A percentile compares a stretch with the other conserved stretches of the same genome.
These are phyloP conservation scores for Candida coquimbonensis DNA, from an alignment of 805 yeast genomes.

Conservation along the genomic window DNA sequence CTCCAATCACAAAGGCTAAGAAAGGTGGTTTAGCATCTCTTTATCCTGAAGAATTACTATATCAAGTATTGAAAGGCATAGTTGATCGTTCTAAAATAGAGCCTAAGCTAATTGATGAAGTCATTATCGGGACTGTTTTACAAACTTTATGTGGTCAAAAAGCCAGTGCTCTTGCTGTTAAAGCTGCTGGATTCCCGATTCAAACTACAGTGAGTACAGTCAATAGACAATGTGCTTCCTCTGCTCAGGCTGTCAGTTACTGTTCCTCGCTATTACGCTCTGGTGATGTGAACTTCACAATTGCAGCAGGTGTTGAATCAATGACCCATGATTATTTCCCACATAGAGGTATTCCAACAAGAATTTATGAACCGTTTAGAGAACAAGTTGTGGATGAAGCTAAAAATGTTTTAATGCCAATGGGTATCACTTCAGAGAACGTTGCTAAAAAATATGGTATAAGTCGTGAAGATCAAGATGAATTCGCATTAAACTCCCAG, in stretches of 20 bases:
- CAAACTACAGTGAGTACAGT: slow-evolving; percentile 68
- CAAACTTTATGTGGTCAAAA: slow-evolving; percentile 87
- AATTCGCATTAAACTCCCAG: slow-evolving; percentile 76
- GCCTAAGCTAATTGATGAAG: slow-evolving; percentile 61
- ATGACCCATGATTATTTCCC: slow-evolving; percentile 82
- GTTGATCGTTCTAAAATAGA: slow-evolving; percentile 44
- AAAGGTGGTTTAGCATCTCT: slow-evolving; percentile 77
- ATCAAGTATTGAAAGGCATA: slow-evolving; percentile 53
- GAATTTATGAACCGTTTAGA: slow-evolving; percentile 24
- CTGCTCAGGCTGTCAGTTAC: slow-evolving; percentile 80
- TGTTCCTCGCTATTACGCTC: slow-evolving; percentile 71
- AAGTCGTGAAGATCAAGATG: slow-evolving; percentile 67
- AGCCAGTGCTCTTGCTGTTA: slow-evolving; percentile 81
- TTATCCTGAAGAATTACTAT: slow-evolving; percentile 66
- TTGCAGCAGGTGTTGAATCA: slow-evolving; percentile 87
- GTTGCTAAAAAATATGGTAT: slow-evolving; percentile 61
- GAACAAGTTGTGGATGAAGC: slow-evolving; percentile 37
- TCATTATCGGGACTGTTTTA: slow-evolving; percentile 80
- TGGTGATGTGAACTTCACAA: slow-evolving; percentile 83
- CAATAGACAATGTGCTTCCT: slow-evolving; percentile 89
- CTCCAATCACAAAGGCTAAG: slow-evolving; percentile 79
- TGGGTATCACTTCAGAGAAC: slow-evolving; percentile 92
- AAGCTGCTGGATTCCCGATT: slow-evolving; percentile 82
- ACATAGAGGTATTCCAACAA: slow-evolving; percentile 51
- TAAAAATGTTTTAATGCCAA: slow-evolving; percentile 73